Base-by-base conservation (phyloP, 192 early-diverging fungal genomes). In the Piromyces finnis region DNA sequence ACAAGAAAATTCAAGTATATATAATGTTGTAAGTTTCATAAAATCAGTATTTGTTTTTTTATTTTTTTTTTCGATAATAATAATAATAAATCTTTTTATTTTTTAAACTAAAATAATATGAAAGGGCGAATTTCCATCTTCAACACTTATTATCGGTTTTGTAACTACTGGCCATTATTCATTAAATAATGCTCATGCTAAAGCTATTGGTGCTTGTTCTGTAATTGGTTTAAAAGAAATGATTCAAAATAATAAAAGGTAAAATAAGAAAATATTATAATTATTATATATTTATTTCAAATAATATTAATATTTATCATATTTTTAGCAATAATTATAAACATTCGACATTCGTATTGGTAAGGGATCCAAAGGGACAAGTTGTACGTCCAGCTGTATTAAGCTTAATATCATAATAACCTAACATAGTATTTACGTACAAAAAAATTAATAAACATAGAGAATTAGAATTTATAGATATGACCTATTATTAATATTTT, bases 131-230 rank as follows among this genome's bases (percentile, higher is more conserved):
- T 37, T 84, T 28, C 86, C 87, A 17, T 82, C 82, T 77, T 26
- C 83, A 12, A 81, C 82, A 7, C 79, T 81, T 0, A 80, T 90
- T 27, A 86, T 95, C 80, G 94, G 94, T 18, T 93, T 91, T 82
- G 82, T 94, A 26, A 94, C 92, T 3, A 90, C 89, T 15, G 93
- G 93, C 6, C 84, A 88, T 15, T 94, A 89, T 79, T 92, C 92
- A 27, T 86, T 92, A 37, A 84, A 84, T 26, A 80, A 86, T 28
- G 94, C 93, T 27, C 81, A 89, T 30, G 89, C 88, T 28, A 86
- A 85, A 39, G 92, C 89, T 17, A 87, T 94, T 35, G 94, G 90
- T 77, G 89, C 87, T 81, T 92, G 91, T 79, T 84, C 86, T 36
- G 68, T 91, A 0, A 77, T 81, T 1, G 89, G 88, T 1, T 77